These are phyloP conservation scores for Ustilago esculenta DNA, from an alignment of 1,284 basidiomycete genomes.

Conservation along the genomic window DNA sequence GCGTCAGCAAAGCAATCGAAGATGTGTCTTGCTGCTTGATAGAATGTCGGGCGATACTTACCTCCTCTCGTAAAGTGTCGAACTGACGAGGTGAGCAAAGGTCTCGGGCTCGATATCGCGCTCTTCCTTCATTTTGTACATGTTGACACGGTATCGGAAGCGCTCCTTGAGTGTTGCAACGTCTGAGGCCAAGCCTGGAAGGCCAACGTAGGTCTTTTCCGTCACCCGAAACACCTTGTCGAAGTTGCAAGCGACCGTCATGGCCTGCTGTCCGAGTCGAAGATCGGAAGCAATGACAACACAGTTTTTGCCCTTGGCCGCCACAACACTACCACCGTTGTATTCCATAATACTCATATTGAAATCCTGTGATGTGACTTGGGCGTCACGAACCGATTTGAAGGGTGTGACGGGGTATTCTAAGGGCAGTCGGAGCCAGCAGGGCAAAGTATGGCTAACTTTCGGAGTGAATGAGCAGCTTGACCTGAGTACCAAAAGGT, in stretches of 20 bases:
- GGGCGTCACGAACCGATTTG: conserved; percentile 12
- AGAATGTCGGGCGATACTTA: conserved; percentile 50
- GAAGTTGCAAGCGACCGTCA: conserved; percentile 90
- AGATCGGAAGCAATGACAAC: conserved; percentile 98
- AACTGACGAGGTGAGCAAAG: conserved; percentile 93
- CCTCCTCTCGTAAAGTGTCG: conserved; percentile 95
- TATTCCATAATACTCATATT: conserved; percentile 72
- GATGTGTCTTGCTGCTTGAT: no score
- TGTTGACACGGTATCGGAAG: conserved; percentile 87
- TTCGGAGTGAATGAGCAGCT: no score
- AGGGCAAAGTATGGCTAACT: no score
- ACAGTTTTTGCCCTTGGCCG: conserved; percentile 98
- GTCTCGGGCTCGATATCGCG: conserved; percentile 95
- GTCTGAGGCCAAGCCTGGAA: conserved; percentile 93
- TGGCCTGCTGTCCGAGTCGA: conserved; percentile 86
- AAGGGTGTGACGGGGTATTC: background rate
- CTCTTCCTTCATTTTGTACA: conserved; percentile 99
- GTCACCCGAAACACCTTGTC: conserved; percentile 96
- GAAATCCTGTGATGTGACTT: conserved; percentile 21
- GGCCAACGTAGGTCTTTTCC: conserved; percentile 89
- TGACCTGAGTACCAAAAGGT: no score
- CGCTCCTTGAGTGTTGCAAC: conserved; percentile 80
- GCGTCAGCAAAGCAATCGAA: no score
- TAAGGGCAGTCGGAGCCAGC: background rate
- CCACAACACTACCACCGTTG: conserved; percentile 96